A percentile compares a stretch with the other conserved stretches of the same genome.
These are phyloP conservation scores for Daldinia bambusicola DNA, from an alignment of 495 filamentous ascomycete species.

Conservation along the genomic window DNA sequence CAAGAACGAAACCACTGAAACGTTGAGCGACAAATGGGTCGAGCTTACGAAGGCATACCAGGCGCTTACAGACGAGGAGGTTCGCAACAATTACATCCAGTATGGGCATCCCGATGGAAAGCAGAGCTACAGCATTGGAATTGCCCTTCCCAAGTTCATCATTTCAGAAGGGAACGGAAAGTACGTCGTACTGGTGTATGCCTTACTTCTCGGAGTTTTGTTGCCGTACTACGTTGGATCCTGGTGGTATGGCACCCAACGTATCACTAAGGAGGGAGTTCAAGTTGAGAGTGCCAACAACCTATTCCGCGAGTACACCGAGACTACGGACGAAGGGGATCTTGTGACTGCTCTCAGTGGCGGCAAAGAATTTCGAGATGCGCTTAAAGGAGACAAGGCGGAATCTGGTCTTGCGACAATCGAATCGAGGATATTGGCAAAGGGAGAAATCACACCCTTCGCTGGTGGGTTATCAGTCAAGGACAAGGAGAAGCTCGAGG, in stretches of 20 bases:
- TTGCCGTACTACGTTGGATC: slow-evolving; percentile 93
- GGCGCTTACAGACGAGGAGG: slow-evolving; percentile 93
- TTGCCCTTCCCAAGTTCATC: slow-evolving; percentile 93
- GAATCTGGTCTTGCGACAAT: slow-evolving; percentile 81
- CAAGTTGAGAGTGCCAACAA: slow-evolving; percentile 91
- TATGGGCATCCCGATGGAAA: slow-evolving; percentile 98
- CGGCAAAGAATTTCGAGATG: slow-evolving; percentile 78
- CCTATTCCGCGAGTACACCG: slow-evolving; percentile 90
- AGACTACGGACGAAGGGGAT: slow-evolving; percentile 80
- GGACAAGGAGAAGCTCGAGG: slow-evolving; percentile 73
- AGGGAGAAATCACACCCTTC: slow-evolving; percentile 59
- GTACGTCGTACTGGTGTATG: slow-evolving; percentile 92
- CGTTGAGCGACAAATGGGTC: slow-evolving; percentile 86
- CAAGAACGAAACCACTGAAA: slow-evolving; percentile 89
- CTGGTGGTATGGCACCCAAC: slow-evolving; percentile 98
- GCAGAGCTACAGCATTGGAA: slow-evolving; percentile 97
- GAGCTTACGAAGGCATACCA: slow-evolving; percentile 98
- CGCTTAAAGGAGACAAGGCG: slow-evolving; percentile 74
- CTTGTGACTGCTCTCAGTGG: slow-evolving; percentile 82
- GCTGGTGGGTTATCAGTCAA: slow-evolving; percentile 71
- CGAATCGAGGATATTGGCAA: slow-evolving; percentile 77
- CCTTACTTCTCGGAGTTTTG: slow-evolving; percentile 82
- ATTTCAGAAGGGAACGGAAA: slow-evolving; percentile 93
- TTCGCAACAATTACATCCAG: slow-evolving; percentile 95
- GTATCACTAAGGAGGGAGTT: slow-evolving; percentile 89